Base-by-base conservation (phyloP, 1,284 basidiomycete species). In the Clitocybe nebularis region DNA sequence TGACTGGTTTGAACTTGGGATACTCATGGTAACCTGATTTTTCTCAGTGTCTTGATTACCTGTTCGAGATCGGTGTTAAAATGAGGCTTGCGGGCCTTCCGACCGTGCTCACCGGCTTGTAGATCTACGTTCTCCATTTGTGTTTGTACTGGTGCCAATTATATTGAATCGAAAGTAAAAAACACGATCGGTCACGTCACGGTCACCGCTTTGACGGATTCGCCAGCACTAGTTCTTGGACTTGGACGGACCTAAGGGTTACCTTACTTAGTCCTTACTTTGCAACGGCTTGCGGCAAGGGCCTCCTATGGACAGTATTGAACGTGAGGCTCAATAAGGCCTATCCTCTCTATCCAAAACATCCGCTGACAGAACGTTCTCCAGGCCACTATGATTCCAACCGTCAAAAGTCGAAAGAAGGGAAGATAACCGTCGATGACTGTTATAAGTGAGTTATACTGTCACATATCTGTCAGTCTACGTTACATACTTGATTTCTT, bases 31-130 rank as follows among this genome's bases (percentile, higher is more conserved):
- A 43, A 34, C 40, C 26, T 37, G 35, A 9, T 17, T 20, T 33
- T 13, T 33, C 29, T 8, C 41, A 87, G 79, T 93, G 89, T 60
- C 72, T 92, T 28, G 89, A 93, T 60, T 92, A 92, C 60, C 69
- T 92, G 8, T 89, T 92, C 52, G 89, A 93, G 59, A 80, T 92
- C 39, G 82, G 80, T 16, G 85, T 89, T 42, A 89, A 86, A 65
- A 87, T 89, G 85, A 80, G 74, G 54, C 58, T 76, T 30, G 77
- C 77, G 0, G 77, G 77, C 1, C 50, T 84, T 5, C 68, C 69
- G 17, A 78, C 74, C 1, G 63, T 73, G 10, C 51, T 73, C 32
- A 50, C 45, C 32, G 48, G 47, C 4, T 30, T 32, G 35, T 45
- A 26, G 38, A 39, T 5, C 4, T 29, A 35, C 20, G 4, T 34